phyloP scores from a whole-genome alignment of 257 asterid genomes.

The Plectranthus barbatus region DNA sequence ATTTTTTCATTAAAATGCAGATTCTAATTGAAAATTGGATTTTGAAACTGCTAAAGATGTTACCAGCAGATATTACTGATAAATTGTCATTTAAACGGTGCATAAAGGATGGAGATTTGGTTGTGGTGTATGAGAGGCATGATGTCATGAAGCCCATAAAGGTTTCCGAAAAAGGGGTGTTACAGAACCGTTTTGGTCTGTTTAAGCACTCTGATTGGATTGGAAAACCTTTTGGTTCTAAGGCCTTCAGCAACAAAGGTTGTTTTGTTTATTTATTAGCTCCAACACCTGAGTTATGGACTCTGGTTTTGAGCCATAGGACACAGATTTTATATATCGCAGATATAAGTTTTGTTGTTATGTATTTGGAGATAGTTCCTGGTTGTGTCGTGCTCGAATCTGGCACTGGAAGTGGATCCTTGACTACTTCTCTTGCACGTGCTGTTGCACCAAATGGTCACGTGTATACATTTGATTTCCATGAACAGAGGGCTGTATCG shows the following conservation, averaged over 20 bases:
- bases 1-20: constrained; percentile 1
- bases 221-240: constrained; percentile 87
- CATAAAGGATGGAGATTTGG: constrained; percentile 66
- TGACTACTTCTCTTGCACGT: constrained; percentile 83
- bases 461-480: constrained; percentile 90
- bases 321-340: constrained; percentile 94
- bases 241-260: constrained; percentile 68
- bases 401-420: constrained; percentile 96
- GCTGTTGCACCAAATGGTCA: constrained; percentile 81
- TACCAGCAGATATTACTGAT: constrained; percentile 34
- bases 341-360: constrained; percentile 82
- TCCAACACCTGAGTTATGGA: constrained; percentile 97
- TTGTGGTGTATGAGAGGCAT: constrained; percentile 73
- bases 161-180: constrained; percentile 45
- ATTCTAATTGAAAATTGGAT: background rate
- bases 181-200: constrained; percentile 82
- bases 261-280: constrained; percentile 76
- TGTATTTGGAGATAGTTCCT: constrained; percentile 84
- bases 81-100: constrained; percentile 53
- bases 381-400: constrained; percentile 93
- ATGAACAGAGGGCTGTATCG: constrained; percentile 86
- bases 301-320: constrained; percentile 89
- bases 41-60: constrained; percentile 21
- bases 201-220: constrained; percentile 91
- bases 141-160: constrained; percentile 77